These are phyloP conservation scores for Yamadazyma oceani DNA, from an alignment of 1,139 yeast genomes.

Conservation along the genomic window DNA sequence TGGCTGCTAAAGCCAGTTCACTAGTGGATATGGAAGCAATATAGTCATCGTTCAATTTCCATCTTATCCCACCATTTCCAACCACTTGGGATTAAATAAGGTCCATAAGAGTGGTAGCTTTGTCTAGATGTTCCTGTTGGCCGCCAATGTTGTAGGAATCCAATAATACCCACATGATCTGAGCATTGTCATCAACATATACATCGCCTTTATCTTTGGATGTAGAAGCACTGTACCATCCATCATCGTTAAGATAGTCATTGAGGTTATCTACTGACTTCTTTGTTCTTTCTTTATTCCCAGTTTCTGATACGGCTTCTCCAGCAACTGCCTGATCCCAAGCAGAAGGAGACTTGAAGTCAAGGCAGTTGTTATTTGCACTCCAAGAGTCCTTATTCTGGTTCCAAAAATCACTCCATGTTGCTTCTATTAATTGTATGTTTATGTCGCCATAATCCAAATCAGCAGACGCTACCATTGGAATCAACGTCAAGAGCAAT, in stretches of 20 bases:
- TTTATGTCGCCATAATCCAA: background rate
- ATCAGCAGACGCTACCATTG: background rate
- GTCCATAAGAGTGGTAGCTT: conserved; percentile 17
- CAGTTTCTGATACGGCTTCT: conserved; percentile 16
- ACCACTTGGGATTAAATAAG: conserved; percentile 18
- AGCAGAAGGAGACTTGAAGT: conserved; percentile 18
- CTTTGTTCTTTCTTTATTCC: conserved; percentile 13
- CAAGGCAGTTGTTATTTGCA: conserved; percentile 13
- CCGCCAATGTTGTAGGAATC: conserved; percentile 24
- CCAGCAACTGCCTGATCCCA: conserved; percentile 30
- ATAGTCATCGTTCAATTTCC: conserved; percentile 26
- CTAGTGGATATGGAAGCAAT: conserved; percentile 35
- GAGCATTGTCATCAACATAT: conserved; percentile 37
- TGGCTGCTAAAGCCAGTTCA: conserved; percentile 36
- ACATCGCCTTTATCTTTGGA: conserved; percentile 28
- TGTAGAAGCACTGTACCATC: conserved; percentile 32
- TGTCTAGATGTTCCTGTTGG: conserved; percentile 14
- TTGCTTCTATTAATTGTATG: conserved; percentile 3
- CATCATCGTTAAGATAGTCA: conserved; percentile 15
- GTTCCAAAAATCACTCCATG: conserved; percentile 20
- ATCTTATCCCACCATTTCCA: conserved; percentile 32
- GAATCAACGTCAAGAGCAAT: background rate
- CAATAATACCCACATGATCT: conserved; percentile 31
- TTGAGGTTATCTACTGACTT: conserved; percentile 13
- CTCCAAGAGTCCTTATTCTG: conserved; percentile 12